These are phyloP conservation scores for Metrosideros polymorpha DNA, from an alignment of 441 rosid genomes.

Conservation along the genomic window DNA sequence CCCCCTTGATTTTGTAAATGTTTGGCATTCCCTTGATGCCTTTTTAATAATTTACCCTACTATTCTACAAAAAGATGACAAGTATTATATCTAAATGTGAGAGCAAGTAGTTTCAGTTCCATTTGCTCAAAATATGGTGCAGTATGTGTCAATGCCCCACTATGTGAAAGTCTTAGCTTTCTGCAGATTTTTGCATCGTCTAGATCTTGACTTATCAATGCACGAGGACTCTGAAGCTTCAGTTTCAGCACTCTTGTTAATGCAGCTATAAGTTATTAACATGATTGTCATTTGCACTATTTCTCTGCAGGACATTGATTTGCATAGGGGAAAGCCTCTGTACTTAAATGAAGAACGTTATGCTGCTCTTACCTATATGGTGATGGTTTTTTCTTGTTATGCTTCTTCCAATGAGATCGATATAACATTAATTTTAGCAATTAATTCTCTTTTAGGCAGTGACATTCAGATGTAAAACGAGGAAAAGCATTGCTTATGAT, in stretches of 20 bases:
- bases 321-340: constrained; percentile 83
- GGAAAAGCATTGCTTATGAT: neutral
- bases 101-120: neutral
- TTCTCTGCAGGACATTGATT: constrained; percentile 53
- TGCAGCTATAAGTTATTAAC: neutral
- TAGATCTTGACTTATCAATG: neutral
- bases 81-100: neutral
- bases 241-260: neutral
- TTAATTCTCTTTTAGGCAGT: neutral
- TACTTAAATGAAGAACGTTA: constrained; percentile 94
- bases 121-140: neutral
- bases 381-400: constrained; percentile 16
- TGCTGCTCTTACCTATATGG: constrained; percentile 83
- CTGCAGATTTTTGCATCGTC: neutral
- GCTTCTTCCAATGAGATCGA: neutral
- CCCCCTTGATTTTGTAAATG: neutral
- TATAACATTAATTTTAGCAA: neutral
- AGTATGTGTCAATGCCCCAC: neutral
- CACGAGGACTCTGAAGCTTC: neutral
- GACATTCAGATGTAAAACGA: neutral
- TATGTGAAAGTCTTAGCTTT: neutral
- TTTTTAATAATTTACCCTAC: neutral
- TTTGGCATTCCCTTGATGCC: neutral
- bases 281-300: neutral
- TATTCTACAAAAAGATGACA: neutral